These are phyloP conservation scores for sunflower (Helianthus annuus) DNA, from an alignment of 129 eudicot genomes.

Conservation along the genomic window HanXRQr2.0-SUNRISE NC_035438.2:62158337-62158836, in stretches of 20 bases:
- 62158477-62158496: slow-evolving; percentile 37
- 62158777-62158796: slow-evolving; percentile 18
- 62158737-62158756: slow-evolving; percentile 28
- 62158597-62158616: slow-evolving; percentile 66
- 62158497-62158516: slow-evolving; percentile 1
- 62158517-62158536: slow-evolving; percentile 59
- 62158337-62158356: slow-evolving; percentile 81
- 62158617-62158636: slow-evolving; percentile 57
- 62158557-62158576: slow-evolving; percentile 56
- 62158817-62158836: slow-evolving; percentile 14
- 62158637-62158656: slow-evolving; percentile 75
- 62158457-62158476: slow-evolving; percentile 24
- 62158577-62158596: slow-evolving; percentile 59
- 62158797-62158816: slow-evolving; percentile 1
- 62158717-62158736: slow-evolving; percentile 57
- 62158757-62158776: slow-evolving; percentile 19
- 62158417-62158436: slow-evolving; percentile 20
- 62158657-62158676: slow-evolving; percentile 45
- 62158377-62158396: slow-evolving; percentile 70
- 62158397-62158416: slow-evolving; percentile 60
- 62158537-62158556: slow-evolving; percentile 51
- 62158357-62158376: slow-evolving; percentile 72
- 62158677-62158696: slow-evolving; percentile 19
- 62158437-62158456: slow-evolving; percentile 23
- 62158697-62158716: slow-evolving; percentile 38